Conservation (phyloP, 345 rosid genomes). For the Salix brachista region DNA sequence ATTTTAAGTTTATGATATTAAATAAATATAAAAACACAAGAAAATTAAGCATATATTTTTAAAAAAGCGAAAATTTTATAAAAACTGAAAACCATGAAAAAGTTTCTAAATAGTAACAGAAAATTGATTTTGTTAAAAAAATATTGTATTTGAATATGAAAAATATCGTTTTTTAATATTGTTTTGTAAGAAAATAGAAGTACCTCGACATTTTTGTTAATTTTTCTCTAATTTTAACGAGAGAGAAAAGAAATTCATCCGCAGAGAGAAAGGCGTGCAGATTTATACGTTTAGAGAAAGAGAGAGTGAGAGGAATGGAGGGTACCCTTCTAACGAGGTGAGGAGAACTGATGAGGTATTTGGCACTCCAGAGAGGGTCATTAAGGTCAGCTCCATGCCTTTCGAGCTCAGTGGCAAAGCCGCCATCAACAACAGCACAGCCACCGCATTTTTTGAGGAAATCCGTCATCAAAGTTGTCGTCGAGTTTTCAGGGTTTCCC, state of each 20-base stretch:
- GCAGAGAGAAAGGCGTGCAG: background rate
- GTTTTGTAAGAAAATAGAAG: no score
- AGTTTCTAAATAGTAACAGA: no score
- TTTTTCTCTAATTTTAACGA: background rate
- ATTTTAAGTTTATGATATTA: no score
- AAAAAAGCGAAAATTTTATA: no score
- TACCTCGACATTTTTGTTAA: background rate
- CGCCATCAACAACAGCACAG: conserved; percentile 75
- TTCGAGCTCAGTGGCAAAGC: conserved; percentile 89
- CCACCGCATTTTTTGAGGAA: conserved; percentile 75
- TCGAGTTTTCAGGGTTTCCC: conserved; percentile 24
- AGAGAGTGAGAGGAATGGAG: conserved; percentile 6
- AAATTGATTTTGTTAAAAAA: no score
- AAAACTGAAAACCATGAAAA: no score
- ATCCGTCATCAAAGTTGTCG: conserved; percentile 39
- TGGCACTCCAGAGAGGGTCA: conserved; percentile 97
- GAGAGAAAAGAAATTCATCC: background rate
- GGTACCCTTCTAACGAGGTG: conserved; percentile 74
- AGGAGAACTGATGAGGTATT: conserved; percentile 74
- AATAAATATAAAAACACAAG: no score
- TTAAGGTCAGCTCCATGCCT: conserved; percentile 84
- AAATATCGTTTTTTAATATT: no score
- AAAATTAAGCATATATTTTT: no score
- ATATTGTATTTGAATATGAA: no score
- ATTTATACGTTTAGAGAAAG: background rate